Evolutionary conservation across 352 stramenopile species (phyloP), one percentile per base, ranked within the genome.

Genomic region (Phytophthora palmivora): DNA sequence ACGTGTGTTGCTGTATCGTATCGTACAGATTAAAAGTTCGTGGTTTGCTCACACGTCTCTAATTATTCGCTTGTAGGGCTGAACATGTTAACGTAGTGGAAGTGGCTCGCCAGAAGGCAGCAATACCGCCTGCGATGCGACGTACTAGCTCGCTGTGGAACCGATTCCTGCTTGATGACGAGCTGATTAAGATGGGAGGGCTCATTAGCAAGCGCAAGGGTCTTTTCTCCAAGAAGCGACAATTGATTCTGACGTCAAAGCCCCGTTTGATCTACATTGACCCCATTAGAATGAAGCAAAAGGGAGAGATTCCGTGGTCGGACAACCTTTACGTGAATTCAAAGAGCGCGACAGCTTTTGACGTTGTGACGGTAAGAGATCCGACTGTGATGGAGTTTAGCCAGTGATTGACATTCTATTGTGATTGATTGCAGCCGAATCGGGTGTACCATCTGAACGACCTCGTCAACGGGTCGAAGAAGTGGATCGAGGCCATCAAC

Each of bases 181-280:
- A 96, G 63, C 53, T 93, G 56, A 96, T 96, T 67, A 90, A 88
- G 50, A 91, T 96, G 75, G 72, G 77, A 9, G 84, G 87, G 1
- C 79, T 96, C 42, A 91, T 94, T 65, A 94, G 85, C 84, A 94
- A 94, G 56, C 82, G 87, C 61, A 96, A 96, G 59, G 87, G 87
- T 2, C 72, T 96, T 21, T 96, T 96, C 48, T 96, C 87, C 26
- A 96, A 95, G 72, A 96, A 94, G 56, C 72, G 87, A 49, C 87
- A 91, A 72, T 69, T 96, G 48, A 92, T 96, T 55, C 63, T 96
- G 50, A 96, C 87, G 24, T 94, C 87, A 0, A 89, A 86, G 67
- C 87, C 87, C 30, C 85, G 87, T 34, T 68, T 96, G 71, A 96
- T 96, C 64, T 96, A 96, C 83, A 96, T 96, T 64, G 87, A 96